phyloP scores from a whole-genome alignment of 176 grass and related monocot species.

The Elaeis guineensis region DNA sequence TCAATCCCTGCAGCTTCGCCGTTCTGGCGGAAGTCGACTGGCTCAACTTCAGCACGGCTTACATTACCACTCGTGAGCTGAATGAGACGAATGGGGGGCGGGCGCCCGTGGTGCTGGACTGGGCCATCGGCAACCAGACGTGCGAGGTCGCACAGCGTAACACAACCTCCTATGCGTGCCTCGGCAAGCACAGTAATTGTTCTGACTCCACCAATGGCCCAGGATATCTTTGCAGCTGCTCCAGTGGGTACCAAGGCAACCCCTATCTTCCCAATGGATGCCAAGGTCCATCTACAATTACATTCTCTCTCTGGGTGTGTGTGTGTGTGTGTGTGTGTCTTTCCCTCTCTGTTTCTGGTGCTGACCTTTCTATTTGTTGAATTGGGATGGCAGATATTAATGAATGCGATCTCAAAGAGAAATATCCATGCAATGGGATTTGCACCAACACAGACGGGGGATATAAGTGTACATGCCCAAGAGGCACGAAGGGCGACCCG shows the following conservation, averaged over 20 bases:
- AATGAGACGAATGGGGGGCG: background rate
- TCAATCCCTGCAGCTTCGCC: slow-evolving; percentile 45
- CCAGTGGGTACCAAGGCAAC: background rate
- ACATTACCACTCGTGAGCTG: slow-evolving; percentile 27
- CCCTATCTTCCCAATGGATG: background rate
- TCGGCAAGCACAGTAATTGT: slow-evolving; percentile 8
- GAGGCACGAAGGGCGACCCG: too few relatives aligned
- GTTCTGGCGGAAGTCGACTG: slow-evolving; percentile 41
- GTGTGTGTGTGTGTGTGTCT: too few relatives aligned
- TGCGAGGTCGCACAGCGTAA: slow-evolving; percentile 17
- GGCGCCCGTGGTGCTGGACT: slow-evolving; percentile 55
- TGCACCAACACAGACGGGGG: too few relatives aligned
- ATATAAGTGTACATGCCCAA: too few relatives aligned
- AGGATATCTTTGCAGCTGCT: slow-evolving; percentile 23
- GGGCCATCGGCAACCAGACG: slow-evolving; percentile 38
- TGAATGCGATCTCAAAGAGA: too few relatives aligned
- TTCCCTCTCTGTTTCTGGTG: too few relatives aligned
- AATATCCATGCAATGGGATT: too few relatives aligned
- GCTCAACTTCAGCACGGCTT: slow-evolving; percentile 38
- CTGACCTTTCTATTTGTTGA: too few relatives aligned
- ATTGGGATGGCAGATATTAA: too few relatives aligned
- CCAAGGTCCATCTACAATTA: background rate
- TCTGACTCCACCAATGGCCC: background rate
- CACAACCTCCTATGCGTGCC: slow-evolving; percentile 12
- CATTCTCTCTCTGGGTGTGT: too few relatives aligned